These are phyloP conservation scores for Tilletia caries DNA, from an alignment of 1,284 basidiomycete species.

Conservation along the genomic window DNA sequence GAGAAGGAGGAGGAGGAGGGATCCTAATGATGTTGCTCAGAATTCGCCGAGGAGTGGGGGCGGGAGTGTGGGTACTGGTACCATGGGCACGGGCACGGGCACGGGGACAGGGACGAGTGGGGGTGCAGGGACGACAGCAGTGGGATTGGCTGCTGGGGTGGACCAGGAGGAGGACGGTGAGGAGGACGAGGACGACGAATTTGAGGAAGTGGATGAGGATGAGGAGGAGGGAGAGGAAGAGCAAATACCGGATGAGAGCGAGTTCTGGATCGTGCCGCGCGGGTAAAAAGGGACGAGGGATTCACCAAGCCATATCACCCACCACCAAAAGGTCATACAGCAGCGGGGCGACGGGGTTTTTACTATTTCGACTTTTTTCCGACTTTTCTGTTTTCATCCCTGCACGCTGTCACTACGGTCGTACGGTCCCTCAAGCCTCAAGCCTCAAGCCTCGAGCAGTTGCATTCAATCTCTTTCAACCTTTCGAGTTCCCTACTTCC, in stretches of 20 bases:
- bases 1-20: not conserved
- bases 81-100: not conserved
- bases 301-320: too few species aligned
- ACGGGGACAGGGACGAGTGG: not conserved
- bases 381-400: not conserved
- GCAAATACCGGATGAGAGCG: constrained; percentile 6
- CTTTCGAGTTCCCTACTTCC: too few species aligned
- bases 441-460: too few species aligned
- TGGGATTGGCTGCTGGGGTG: not conserved
- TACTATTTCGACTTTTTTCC: too few species aligned
- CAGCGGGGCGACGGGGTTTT: too few species aligned
- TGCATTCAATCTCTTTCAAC: too few species aligned
- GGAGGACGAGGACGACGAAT: not conserved
- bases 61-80: not conserved
- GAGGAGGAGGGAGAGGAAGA: not conserved
- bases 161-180: not conserved
- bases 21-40: not conserved
- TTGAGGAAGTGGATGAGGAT: not conserved
- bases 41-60: too few species aligned
- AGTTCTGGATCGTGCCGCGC: constrained; percentile 10
- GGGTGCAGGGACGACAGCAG: not conserved
- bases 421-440: too few species aligned
- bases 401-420: not conserved
- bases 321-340: too few species aligned
- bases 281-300: too few species aligned